phyloP scores from a whole-genome alignment of 2,329 filamentous ascomycete genomes.

The Sporothrix sp. region DNA sequence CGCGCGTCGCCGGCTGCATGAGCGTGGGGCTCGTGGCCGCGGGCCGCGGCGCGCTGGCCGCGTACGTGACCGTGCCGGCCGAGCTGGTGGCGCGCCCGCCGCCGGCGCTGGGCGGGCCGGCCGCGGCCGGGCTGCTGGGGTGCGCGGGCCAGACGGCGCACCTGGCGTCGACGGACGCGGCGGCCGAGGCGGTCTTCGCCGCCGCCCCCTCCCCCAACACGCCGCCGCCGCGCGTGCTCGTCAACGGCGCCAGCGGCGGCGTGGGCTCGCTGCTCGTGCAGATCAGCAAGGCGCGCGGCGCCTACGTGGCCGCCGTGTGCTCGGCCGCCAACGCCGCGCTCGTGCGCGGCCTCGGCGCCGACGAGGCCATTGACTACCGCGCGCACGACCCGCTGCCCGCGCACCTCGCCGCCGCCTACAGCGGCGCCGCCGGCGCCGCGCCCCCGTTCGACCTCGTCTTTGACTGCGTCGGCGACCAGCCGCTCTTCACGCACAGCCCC shows the following conservation, averaged over 20 bases:
- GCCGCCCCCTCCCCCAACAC: too few relatives aligned
- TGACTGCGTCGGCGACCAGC: conserved; percentile 40
- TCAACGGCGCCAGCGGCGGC: conserved; percentile 43
- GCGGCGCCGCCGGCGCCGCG: conserved; percentile 14
- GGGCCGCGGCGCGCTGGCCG: conserved; percentile 26
- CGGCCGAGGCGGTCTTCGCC: conserved; percentile 19
- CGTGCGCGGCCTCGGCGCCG: conserved; percentile 37
- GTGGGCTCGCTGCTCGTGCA: conserved; percentile 39
- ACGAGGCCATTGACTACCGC: conserved; percentile 37
- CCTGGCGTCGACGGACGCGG: conserved; percentile 21
- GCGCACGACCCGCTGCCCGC: conserved; percentile 28
- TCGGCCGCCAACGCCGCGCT: conserved; percentile 36
- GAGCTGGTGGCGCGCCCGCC: conserved; percentile 22
- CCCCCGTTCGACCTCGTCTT: conserved; percentile 35
- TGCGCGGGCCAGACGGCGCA: conserved; percentile 27
- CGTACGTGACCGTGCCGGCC: conserved; percentile 27
- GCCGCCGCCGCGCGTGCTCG: conserved; percentile 33
- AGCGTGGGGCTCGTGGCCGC: conserved; percentile 20
- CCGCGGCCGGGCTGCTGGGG: conserved; percentile 23
- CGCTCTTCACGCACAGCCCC: conserved; percentile 33
- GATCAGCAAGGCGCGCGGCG: conserved; percentile 32
- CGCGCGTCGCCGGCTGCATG: conserved; percentile 25
- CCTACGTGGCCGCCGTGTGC: conserved; percentile 38
- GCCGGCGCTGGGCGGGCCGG: conserved; percentile 8
- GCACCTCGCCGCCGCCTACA: conserved; percentile 26